Evolutionary conservation across 2,329 filamentous ascomycete genomes (phyloP).

Genomic region (Nemania serpens): DNA sequence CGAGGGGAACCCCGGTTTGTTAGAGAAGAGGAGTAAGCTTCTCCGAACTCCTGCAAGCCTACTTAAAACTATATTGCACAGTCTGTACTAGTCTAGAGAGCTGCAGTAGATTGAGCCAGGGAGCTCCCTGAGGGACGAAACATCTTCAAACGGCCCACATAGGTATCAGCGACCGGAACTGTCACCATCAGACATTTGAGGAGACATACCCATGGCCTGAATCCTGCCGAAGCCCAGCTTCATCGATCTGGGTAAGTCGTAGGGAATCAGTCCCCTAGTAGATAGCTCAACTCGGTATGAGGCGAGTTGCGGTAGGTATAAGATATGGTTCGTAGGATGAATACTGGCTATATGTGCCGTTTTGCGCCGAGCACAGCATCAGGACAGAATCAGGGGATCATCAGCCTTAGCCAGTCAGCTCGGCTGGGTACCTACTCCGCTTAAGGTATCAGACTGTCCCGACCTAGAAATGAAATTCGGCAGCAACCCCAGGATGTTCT

Average conservation of each 20-base stretch:
- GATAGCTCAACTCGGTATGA: background rate
- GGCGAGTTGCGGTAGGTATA: background rate
- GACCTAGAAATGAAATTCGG: background rate
- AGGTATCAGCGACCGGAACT: slow-evolving; percentile 23
- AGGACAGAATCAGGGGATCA: background rate
- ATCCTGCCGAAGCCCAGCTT: slow-evolving; percentile 22
- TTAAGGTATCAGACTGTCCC: slow-evolving; percentile 7
- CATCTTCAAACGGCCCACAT: slow-evolving; percentile 27
- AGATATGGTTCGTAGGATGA: background rate
- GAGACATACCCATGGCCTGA: slow-evolving; percentile 20
- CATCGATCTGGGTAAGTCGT: background rate
- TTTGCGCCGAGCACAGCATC: background rate
- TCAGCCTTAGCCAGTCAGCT: background rate
- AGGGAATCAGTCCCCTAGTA: background rate
- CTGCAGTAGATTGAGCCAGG: slow-evolving; percentile 2
- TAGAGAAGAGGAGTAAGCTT: slow-evolving; percentile 7
- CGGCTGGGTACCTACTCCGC: slow-evolving; percentile 9
- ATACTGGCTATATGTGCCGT: background rate
- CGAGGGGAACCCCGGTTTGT: slow-evolving; percentile 16
- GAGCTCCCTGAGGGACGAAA: slow-evolving; percentile 18
- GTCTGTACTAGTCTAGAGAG: background rate
- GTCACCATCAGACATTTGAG: slow-evolving; percentile 24
- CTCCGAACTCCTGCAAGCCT: slow-evolving; percentile 3
- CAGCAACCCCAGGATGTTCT: background rate
- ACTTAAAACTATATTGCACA: background rate